Conservation (phyloP, 495 filamentous ascomycete species). For the Podospora didyma region DNA sequence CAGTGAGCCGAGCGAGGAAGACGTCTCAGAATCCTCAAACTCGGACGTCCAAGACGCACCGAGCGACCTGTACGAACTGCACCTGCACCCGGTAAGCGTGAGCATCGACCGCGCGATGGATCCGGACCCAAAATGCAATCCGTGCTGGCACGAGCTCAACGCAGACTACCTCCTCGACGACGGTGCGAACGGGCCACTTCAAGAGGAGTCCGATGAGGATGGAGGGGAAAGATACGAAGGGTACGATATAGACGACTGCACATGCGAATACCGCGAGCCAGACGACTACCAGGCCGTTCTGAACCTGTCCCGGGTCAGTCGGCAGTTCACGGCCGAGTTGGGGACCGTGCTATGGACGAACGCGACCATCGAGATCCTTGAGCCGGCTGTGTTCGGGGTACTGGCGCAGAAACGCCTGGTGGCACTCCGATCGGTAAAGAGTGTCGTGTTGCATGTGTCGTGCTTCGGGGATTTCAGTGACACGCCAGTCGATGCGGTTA, state of each 20-base stretch:
- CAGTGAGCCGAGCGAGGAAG: too few relatives aligned
- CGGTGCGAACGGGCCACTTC: too few relatives aligned
- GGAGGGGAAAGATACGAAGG: too few relatives aligned
- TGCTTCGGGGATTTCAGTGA: background rate
- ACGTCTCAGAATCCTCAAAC: too few relatives aligned
- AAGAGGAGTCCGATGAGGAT: background rate
- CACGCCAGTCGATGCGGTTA: background rate
- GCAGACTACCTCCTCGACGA: background rate
- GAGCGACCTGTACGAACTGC: too few relatives aligned
- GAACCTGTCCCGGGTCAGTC: background rate
- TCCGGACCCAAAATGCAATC: too few relatives aligned
- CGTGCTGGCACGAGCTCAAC: background rate
- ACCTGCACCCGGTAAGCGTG: too few relatives aligned
- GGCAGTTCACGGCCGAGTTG: background rate
- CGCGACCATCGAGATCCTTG: background rate
- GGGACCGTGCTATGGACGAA: background rate
- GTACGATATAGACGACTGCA: background rate
- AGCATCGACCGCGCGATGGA: too few relatives aligned
- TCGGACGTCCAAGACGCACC: too few relatives aligned
- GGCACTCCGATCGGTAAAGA: background rate
- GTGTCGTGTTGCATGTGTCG: background rate
- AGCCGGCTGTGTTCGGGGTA: background rate
- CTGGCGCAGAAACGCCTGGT: background rate
- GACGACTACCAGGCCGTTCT: background rate
- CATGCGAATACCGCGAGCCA: background rate